Base-by-base conservation (phyloP, 2,329 filamentous ascomycete species). In the Ascochyta rabiei region DNA sequence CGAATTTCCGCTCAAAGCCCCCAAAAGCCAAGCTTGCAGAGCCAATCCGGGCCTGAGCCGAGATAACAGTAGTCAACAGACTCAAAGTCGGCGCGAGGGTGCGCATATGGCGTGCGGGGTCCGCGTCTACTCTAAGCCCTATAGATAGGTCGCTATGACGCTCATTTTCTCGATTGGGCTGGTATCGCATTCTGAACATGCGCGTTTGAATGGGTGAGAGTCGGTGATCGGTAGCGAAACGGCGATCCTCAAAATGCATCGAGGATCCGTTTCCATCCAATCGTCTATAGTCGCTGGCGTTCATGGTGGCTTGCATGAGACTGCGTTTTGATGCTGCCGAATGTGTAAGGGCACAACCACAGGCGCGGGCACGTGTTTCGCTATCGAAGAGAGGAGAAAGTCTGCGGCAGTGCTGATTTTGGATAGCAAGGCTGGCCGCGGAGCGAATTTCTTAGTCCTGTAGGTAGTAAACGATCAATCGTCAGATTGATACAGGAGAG, bases 211-310 rank as follows among this genome's bases (percentile, higher is more conserved):
- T 33, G 38, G 28, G 39, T 13, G 7, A 7, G 37, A 26, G 23
- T 38, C 31, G 24, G 12, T 42, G 23, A 50, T 55, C 47, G 46
- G 52, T 55, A 55, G 46, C 52, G 46, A 55, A 46, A 46, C 40
- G 42, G 23, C 42, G 52, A 50, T 50, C 41, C 21, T 44, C 31
- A 15, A 13, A 16, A 24, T 21, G 34, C 28, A 31, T 41, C 13
- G 26, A 15, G 28, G 12, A 30, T 5, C 12, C 43, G 18, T 45
- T 16, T 42, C 52, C 52, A 33, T 19, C 52, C 46, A 55, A 42
- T 42, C 10, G 15, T 13, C 6, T 23, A 12, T 45, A n/a, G 28
- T 39, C 18, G 21, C 26, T 44, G 34, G 45, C 39, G 45, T 28
- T 28, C 34, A 28, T 30, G 28, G 39, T 39, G 31, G 44, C 31